Evolutionary conservation across 225 moss, liverwort and hornwort genomes (phyloP).

Genomic region (Pseudisothecium myosuroides): DNA sequence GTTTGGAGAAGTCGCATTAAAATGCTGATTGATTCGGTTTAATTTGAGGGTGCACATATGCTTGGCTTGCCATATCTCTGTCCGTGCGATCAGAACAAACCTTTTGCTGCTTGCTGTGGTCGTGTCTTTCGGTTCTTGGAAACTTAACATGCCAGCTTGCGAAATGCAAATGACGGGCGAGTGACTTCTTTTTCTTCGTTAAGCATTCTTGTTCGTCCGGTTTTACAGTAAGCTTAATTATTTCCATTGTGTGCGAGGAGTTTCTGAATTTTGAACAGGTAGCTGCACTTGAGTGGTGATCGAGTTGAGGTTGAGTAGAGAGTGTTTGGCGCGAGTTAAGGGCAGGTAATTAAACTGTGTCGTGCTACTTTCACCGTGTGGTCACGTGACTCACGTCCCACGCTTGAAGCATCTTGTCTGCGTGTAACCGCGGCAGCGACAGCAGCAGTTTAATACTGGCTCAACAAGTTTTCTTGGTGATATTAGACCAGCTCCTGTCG

Average conservation of each 20-base stretch:
- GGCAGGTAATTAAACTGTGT: neutral
- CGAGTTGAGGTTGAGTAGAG: neutral
- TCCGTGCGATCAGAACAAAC: neutral
- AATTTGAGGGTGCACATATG: neutral
- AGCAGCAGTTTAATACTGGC: neutral
- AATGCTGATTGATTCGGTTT: neutral
- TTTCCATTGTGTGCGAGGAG: neutral
- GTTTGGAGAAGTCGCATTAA: neutral
- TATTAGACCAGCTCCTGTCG: neutral
- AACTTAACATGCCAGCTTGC: neutral
- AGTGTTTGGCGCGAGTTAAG: neutral
- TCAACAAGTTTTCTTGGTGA: neutral
- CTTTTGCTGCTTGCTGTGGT: neutral
- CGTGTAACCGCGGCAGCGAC: neutral
- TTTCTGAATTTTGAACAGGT: neutral
- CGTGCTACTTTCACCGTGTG: neutral
- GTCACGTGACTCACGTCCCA: neutral
- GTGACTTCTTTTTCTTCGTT: neutral
- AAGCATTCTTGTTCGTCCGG: neutral
- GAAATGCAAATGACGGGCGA: neutral
- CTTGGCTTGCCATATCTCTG: neutral
- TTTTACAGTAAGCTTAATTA: neutral
- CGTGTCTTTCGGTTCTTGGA: neutral
- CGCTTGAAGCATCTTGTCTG: constrained; percentile 10
- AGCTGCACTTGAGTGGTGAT: neutral